Conservation (phyloP, 164 flowering plant genomes). For the Platanus orientalis region DNA sequence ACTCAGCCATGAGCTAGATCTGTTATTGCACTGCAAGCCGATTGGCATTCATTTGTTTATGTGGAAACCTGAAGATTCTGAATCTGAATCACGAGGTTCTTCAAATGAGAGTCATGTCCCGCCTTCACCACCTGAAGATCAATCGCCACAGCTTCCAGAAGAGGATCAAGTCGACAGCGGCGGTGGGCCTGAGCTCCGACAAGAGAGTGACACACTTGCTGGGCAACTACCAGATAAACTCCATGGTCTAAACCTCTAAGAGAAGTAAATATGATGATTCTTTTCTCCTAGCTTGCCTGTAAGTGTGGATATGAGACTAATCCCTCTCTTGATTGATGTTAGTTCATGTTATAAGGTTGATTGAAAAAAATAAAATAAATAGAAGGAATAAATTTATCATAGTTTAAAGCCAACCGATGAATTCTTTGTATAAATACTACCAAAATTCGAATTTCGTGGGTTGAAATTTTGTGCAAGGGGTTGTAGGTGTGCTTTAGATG, state of each 20-base stretch:
- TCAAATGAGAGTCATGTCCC: conserved; percentile 15
- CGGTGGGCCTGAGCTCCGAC: conserved; percentile 21
- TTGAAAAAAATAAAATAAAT: not conserved
- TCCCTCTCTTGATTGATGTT: not conserved
- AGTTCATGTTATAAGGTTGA: not conserved
- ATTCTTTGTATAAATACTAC: not conserved
- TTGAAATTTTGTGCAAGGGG: not conserved
- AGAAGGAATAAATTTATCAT: not conserved
- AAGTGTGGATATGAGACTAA: not conserved
- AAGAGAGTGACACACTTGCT: conserved; percentile 55
- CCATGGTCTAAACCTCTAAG: conserved; percentile 50
- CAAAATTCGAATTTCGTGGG: not conserved
- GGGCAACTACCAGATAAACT: conserved; percentile 64
- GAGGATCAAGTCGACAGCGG: conserved; percentile 12
- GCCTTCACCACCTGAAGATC: conserved; percentile 31
- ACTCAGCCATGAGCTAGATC: conserved; percentile 88
- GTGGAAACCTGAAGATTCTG: conserved; percentile 52
- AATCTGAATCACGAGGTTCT: too few relatives aligned
- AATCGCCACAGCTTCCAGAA: conserved; percentile 6
- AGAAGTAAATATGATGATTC: conserved; percentile 53
- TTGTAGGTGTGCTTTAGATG: not conserved
- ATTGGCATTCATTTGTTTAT: conserved; percentile 64
- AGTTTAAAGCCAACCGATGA: too few relatives aligned
- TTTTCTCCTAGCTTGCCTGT: not conserved
- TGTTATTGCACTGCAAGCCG: conserved; percentile 75